Conservation (phyloP, 768 basidiomycete species). For the Tylopilus vinaceipallidus region DNA sequence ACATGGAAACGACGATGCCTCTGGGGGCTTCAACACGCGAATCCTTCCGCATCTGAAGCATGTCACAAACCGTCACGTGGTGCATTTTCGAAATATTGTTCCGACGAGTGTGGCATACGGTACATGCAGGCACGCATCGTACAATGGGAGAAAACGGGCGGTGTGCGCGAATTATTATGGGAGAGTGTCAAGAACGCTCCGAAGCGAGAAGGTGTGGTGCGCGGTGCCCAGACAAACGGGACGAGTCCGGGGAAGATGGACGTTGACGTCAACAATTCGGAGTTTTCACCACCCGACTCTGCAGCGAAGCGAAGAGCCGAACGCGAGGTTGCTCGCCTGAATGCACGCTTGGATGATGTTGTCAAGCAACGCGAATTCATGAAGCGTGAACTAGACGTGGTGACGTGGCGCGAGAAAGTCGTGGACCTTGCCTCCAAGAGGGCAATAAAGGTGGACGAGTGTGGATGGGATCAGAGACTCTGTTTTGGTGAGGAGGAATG, state of each 20-base stretch:
- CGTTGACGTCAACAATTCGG: constrained; percentile 9
- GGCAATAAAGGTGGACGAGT: constrained; percentile 62
- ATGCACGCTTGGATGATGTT: constrained; percentile 52
- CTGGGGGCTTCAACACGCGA: constrained; percentile 61
- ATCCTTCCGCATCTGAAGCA: constrained; percentile 59
- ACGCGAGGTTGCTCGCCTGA: constrained; percentile 56
- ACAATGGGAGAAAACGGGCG: constrained; percentile 59
- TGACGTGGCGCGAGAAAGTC: constrained; percentile 68
- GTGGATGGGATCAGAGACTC: constrained; percentile 88
- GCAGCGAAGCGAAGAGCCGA: constrained; percentile 47
- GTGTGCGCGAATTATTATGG: constrained; percentile 67
- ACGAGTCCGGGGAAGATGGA: constrained; percentile 25
- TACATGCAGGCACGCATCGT: constrained; percentile 67
- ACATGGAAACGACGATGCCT: constrained; percentile 81
- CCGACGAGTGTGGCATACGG: constrained; percentile 79
- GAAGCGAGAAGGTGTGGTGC: constrained; percentile 68
- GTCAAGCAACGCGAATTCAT: constrained; percentile 60
- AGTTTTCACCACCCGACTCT: constrained; percentile 23
- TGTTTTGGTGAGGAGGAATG: constrained; percentile 83
- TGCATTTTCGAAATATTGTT: constrained; percentile 88
- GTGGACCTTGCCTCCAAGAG: constrained; percentile 66
- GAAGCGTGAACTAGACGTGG: constrained; percentile 66
- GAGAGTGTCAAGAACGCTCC: constrained; percentile 67
- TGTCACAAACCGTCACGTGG: constrained; percentile 83
- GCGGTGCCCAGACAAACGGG: constrained; percentile 38